These are phyloP conservation scores for Calvatia gigantea DNA, from an alignment of 768 basidiomycete genomes.

Conservation along the genomic window DNA sequence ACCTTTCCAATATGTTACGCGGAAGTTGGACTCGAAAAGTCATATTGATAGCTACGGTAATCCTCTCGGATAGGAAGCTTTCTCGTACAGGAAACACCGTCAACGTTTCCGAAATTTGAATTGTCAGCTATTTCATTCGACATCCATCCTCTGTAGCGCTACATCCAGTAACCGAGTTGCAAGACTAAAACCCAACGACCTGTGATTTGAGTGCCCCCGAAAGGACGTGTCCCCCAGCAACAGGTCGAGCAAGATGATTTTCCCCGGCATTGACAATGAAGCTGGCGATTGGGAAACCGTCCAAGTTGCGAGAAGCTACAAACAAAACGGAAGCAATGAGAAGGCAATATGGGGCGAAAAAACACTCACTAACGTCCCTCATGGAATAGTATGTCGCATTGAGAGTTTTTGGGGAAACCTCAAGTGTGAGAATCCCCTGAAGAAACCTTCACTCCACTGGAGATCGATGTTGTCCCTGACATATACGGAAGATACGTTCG, in stretches of 20 bases:
- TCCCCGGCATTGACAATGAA: slow-evolving; percentile 39
- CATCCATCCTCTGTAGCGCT: too few relatives aligned
- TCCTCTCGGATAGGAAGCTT: too few relatives aligned
- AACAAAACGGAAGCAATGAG: too few relatives aligned
- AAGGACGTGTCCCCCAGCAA: slow-evolving; percentile 40
- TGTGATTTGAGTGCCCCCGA: slow-evolving; percentile 41
- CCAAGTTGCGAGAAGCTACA: slow-evolving; percentile 36
- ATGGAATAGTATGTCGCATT: slow-evolving; percentile 56
- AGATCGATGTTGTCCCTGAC: slow-evolving; percentile 44
- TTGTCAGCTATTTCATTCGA: too few relatives aligned
- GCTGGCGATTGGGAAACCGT: slow-evolving; percentile 40
- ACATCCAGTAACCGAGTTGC: too few relatives aligned
- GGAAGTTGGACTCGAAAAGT: too few relatives aligned
- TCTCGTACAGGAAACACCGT: too few relatives aligned
- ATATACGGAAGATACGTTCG: slow-evolving; percentile 33
- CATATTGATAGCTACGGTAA: too few relatives aligned
- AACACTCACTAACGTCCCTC: slow-evolving; percentile 39
- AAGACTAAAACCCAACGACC: too few relatives aligned
- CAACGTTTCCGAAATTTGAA: too few relatives aligned
- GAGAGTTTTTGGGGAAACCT: slow-evolving; percentile 38
- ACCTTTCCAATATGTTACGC: too few relatives aligned
- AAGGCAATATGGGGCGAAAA: too few relatives aligned
- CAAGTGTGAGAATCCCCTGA: slow-evolving; percentile 56
- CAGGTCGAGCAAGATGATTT: slow-evolving; percentile 45
- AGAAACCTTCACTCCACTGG: slow-evolving; percentile 60